Base-by-base conservation (phyloP, 352 stramenopile species). In the Globisporangium polare region DNA sequence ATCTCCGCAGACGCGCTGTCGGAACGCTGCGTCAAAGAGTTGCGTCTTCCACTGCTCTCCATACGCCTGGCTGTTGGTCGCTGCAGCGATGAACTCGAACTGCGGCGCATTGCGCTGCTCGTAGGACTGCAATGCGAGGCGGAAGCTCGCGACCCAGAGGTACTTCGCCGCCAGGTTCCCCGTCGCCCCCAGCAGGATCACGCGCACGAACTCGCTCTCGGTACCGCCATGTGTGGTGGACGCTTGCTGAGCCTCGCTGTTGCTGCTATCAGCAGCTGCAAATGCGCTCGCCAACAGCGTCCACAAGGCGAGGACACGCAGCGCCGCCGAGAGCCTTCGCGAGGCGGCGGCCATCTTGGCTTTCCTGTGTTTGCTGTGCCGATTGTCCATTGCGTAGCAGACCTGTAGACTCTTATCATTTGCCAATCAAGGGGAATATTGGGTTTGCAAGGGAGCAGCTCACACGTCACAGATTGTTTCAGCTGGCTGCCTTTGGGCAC, bases 101-200 rank as follows among this genome's bases (percentile, higher is more conserved):
- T 45, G 42, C 5, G 53, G 57, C 24, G 13, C 24, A 17, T 35
- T 24, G 13, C 41, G 62, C 17, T 18, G 52, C 17, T 37, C 45
- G 15, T 61, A 49, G 3, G 59, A 58, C 20, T 87, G 52, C 13
- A 85, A 58, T 10, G 78, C 76, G 51, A 93, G 55, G 0, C 79
- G 81, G 58, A 91, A 87, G 50, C 77, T 67, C n/a, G 83, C 69
- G 10, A 83, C 76, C 85, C 86, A 95, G 39, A 95, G 67, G 74
- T 94, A 94, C 50, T 94, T 94, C 17, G 78, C 61, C n/a, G 86
- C 83, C 50, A 95, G 72, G 67, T 94, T 86, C 22, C 86, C 86
- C 4, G 86, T 95, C 20, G 82, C 84, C 22, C 84, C 86, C 4
- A 85, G 56, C 29, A 95, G 52, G 8, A 94, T 62, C 22, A 90